Evolutionary conservation across 192 early-diverging fungal species (phyloP).

Genomic region (Geranomyces variabilis): DNA sequence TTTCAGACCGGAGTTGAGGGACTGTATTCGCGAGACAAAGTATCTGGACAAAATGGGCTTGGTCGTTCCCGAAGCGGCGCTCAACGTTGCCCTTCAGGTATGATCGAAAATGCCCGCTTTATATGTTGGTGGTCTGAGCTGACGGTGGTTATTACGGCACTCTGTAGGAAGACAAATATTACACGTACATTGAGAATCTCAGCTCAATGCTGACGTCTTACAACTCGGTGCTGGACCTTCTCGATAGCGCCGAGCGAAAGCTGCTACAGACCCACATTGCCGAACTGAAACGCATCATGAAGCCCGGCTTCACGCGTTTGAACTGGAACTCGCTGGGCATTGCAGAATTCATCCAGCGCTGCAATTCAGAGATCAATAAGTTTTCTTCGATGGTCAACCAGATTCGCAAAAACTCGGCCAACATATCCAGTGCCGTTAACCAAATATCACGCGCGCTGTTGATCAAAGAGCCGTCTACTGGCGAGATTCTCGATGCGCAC

Average conservation of each 20-base stretch:
- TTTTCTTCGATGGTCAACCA: constrained; percentile 65
- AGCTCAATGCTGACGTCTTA: constrained; percentile 57
- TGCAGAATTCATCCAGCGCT: constrained; percentile 61
- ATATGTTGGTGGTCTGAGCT: not conserved
- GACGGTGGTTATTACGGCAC: not conserved
- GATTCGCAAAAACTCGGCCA: constrained; percentile 62
- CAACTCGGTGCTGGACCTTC: constrained; percentile 48
- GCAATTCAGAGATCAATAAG: constrained; percentile 64
- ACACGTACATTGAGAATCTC: constrained; percentile 58
- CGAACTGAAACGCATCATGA: constrained; percentile 65
- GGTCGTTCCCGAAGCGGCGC: constrained; percentile 58
- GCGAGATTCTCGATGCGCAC: constrained; percentile 61
- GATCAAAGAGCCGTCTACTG: constrained; percentile 52
- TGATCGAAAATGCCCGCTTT: not conserved
- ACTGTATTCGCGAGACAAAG: constrained; percentile 69
- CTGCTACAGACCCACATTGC: constrained; percentile 53
- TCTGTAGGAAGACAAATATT: constrained; percentile 65
- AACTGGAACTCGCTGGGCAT: constrained; percentile 72
- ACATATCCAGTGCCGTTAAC: constrained; percentile 58
- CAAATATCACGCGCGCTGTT: constrained; percentile 52
- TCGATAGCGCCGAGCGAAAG: constrained; percentile 61
- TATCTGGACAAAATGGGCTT: constrained; percentile 65
- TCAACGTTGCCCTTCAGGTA: constrained; percentile 67
- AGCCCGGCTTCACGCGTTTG: constrained; percentile 62
- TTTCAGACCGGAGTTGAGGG: constrained; percentile 57